Conservation (phyloP, 768 basidiomycete species). For the Calocybe indica region DNA sequence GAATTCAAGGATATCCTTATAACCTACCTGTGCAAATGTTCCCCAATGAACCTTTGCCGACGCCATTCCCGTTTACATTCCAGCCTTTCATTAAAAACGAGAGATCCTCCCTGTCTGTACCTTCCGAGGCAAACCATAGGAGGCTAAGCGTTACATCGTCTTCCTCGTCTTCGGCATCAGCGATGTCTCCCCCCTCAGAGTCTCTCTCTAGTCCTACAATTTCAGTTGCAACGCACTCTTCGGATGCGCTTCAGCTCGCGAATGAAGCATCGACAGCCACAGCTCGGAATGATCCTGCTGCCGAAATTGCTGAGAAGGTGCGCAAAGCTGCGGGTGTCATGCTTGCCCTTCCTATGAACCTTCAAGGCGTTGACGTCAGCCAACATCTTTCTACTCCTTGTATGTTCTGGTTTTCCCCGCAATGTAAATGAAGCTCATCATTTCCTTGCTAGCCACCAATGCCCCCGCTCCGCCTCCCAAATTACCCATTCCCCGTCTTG, state of each 20-base stretch:
- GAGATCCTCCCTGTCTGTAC: conserved; percentile 21
- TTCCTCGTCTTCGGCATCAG: conserved; percentile 49
- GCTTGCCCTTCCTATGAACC: conserved; percentile 39
- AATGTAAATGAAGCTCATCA: conserved; percentile 4
- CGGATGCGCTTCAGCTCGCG: conserved; percentile 14
- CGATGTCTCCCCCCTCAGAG: conserved; percentile 45
- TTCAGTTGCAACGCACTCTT: conserved; percentile 17
- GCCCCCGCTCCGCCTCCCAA: conserved; percentile 21
- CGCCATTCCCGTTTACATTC: conserved; percentile 37
- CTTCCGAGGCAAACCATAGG: conserved; percentile 19
- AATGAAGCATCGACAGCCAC: conserved; percentile 9
- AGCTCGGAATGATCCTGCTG: conserved; percentile 22
- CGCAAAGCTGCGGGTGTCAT: conserved; percentile 53
- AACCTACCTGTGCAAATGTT: conserved; percentile 4
- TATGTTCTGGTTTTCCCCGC: not conserved
- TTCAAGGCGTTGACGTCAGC: conserved; percentile 20
- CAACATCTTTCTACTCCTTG: conserved; percentile 12
- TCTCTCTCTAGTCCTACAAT: conserved; percentile 21
- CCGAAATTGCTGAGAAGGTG: conserved; percentile 42
- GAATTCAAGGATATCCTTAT: not conserved
- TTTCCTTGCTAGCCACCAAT: conserved; percentile 1
- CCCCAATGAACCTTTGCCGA: conserved; percentile 15
- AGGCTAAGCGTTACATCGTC: conserved; percentile 52
- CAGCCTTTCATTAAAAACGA: conserved; percentile 13
- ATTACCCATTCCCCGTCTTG: conserved; percentile 33